Conservation (phyloP, 164 flowering plant genomes). For the Magnolia sinica region DNA sequence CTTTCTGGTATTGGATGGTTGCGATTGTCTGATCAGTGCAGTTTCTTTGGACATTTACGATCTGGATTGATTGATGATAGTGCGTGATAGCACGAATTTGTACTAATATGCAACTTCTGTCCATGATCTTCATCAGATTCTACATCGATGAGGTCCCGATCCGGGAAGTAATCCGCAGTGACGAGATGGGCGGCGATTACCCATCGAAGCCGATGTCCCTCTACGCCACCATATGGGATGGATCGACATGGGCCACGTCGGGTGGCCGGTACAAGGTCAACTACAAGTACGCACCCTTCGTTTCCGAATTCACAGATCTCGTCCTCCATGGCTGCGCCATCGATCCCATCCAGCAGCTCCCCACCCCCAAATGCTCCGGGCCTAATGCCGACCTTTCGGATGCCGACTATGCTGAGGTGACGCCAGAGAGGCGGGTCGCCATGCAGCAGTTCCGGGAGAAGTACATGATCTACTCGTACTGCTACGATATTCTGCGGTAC, state of each 20-base stretch:
- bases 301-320: conserved; percentile 58
- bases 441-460: conserved; percentile 61
- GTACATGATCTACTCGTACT: conserved; percentile 83
- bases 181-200: conserved; percentile 77
- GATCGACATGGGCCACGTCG: conserved; percentile 82
- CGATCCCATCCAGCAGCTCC: conserved; percentile 50
- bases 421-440: conserved; percentile 34
- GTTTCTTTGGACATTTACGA: too few relatives aligned
- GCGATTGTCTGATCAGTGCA: too few relatives aligned
- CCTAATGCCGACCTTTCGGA: conserved; percentile 19
- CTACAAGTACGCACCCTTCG: conserved; percentile 74
- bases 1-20: too few relatives aligned
- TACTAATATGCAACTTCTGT: background rate
- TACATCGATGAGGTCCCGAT: conserved; percentile 87
- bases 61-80: too few relatives aligned
- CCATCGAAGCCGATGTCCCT: conserved; percentile 91
- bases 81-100: too few relatives aligned
- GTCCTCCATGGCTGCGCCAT: conserved; percentile 64
- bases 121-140: conserved; percentile 42
- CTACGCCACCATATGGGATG: conserved; percentile 98
- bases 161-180: conserved; percentile 54
- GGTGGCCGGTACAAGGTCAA: conserved; percentile 77
- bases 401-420: conserved; percentile 39
- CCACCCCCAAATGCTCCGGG: conserved; percentile 25
- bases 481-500: conserved; percentile 76